These are phyloP conservation scores for Pseudogymnoascus destructans DNA, from an alignment of 2,329 filamentous ascomycete species.

Conservation along the genomic window DNA sequence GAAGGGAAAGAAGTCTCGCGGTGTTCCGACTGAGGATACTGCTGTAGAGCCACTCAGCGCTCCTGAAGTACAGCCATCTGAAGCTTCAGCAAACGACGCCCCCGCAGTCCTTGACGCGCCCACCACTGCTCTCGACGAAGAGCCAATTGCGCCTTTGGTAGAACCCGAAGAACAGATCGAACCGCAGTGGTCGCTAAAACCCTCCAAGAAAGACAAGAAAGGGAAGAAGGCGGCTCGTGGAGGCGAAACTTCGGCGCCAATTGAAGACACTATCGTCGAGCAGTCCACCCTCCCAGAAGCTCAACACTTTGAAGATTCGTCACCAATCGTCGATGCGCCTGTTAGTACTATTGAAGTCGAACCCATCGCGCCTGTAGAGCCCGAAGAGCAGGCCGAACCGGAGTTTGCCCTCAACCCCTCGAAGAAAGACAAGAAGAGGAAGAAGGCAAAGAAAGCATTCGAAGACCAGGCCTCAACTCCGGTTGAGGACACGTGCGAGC, in stretches of 20 bases:
- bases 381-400: background rate
- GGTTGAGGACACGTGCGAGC: background rate
- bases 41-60: background rate
- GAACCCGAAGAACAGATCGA: background rate
- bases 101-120: background rate
- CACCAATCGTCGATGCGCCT: background rate
- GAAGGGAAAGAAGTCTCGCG: conserved; percentile 28
- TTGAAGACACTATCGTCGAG: background rate
- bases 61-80: background rate
- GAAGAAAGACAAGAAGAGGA: conserved; percentile 22
- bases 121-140: background rate
- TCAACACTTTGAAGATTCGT: background rate
- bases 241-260: background rate
- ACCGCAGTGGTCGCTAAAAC: background rate
- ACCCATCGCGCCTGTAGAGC: background rate
- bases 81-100: background rate
- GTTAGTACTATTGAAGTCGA: background rate
- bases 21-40: background rate
- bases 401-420: conserved; percentile 1
- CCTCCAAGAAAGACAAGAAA: conserved; percentile 16
- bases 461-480: background rate
- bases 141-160: background rate
- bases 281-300: background rate
- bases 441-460: conserved; percentile 25
- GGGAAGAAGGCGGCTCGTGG: conserved; percentile 27